Base-by-base conservation (phyloP, 176 grass and related monocot genomes). In the Aegilops tauschii region DNA sequence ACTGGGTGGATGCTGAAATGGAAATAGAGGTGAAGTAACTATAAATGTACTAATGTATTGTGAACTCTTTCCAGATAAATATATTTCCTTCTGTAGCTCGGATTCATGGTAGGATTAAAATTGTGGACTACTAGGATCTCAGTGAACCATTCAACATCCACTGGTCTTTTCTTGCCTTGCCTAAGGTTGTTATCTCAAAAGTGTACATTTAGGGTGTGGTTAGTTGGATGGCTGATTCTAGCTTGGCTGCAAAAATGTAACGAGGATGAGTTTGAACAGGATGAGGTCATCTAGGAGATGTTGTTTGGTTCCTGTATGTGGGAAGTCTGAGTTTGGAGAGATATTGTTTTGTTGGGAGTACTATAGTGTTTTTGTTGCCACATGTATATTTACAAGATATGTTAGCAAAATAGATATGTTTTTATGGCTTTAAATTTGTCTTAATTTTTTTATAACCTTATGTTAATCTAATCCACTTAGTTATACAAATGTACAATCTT, bases 251-350 rank as follows among this genome's bases (percentile, higher is more conserved):
- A 40, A 25, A 72, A 13, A 42, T 10, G 36, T 23, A 23, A 42
- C 18, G 9, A 72, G 20, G 20, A 23, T 42, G 36, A 72, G 4
- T n/a, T 39, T 35, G 9, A 30, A 29, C 25, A 50, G 23, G 72
- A 28, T 18, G 13, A 9, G 12, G 6, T 49, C 23, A 75, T 75
- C 13, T 23, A 75, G 42, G 42, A 75, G 13, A 28, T 75, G 72
- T 49, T 75, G 72, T 75, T 75, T 75, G n/a, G 42, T 75, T 75
- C 39, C 42, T 49, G 67, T 70, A 70, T 70, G 67, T 37, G 6
- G 73, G 40, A 28, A 75, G 13, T 7, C 40, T 29, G 23, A 12
- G 25, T 74, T 74, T 74, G 23, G 42, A 39, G 70, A 44, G n/a
- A 28, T 45, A 12, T 7, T 74, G 4, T 45, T 45, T 27, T 1